Evolutionary conservation across 768 basidiomycete genomes (phyloP).

Genomic region (Trametes gibbosa): DNA sequence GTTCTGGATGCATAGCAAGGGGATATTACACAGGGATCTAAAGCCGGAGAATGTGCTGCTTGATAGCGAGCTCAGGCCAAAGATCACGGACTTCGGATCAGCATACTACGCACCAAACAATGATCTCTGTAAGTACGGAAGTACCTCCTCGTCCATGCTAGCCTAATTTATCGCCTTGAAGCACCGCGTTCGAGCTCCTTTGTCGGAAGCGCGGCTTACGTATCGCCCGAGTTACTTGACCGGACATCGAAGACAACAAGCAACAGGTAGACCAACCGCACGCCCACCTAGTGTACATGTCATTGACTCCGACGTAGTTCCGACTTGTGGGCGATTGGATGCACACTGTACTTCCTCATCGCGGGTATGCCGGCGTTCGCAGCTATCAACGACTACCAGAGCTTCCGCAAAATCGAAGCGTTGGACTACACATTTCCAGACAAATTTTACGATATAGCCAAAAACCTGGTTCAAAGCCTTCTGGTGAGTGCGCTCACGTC

Average conservation of each 20-base stretch:
- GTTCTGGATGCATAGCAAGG: conserved; percentile 15
- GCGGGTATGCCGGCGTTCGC: conserved; percentile 9
- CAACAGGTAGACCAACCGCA: neutral
- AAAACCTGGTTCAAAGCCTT: conserved; percentile 7
- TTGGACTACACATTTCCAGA: conserved; percentile 14
- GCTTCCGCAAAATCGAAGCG: conserved; percentile 19
- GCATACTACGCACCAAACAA: conserved; percentile 10
- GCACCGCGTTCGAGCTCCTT: conserved; percentile 15
- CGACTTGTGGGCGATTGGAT: conserved; percentile 16
- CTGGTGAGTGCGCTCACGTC: neutral
- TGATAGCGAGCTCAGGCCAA: conserved; percentile 1
- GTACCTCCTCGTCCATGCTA: neutral
- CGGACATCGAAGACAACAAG: conserved; percentile 14
- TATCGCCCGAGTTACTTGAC: conserved; percentile 15
- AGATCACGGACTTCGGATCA: conserved; percentile 16
- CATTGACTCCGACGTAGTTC: neutral
- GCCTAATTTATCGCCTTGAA: neutral
- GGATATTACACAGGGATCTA: conserved; percentile 13
- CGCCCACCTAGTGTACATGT: neutral
- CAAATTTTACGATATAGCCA: conserved; percentile 10
- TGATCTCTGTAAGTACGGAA: conserved; percentile 12
- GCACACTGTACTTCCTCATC: conserved; percentile 10
- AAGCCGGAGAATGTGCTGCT: conserved; percentile 17
- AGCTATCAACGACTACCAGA: conserved; percentile 19
- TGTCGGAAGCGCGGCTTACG: conserved; percentile 17